Base-by-base conservation (phyloP, 2,329 filamentous ascomycete species). In the Trichoderma sp. region DNA sequence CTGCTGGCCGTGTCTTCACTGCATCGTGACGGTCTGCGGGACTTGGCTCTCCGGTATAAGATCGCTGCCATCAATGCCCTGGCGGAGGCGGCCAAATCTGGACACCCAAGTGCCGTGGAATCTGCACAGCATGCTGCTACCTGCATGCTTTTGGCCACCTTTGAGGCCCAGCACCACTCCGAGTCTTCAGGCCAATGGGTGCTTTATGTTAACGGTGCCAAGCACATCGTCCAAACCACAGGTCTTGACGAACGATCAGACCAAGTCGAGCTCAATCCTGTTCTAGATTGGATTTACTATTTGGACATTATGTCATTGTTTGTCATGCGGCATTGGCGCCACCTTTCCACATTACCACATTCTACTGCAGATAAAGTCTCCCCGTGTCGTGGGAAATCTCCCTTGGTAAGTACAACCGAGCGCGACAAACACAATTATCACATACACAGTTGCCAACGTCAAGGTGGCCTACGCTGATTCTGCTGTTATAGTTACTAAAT, bases 201-300 rank as follows among this genome's bases (percentile, higher is more conserved):
- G n/a, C 30, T 58, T 58, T 58, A 58, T 58, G 55, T 58, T 18
- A n/a, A 34, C n/a, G 21, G 32, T 58, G 55, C 55, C 32, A 58
- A 58, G 55, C 55, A 18, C 55, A 58, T 58, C 13, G 30, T 58
- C 32, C 55, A 58, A 34, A 26, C 55, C n/a, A 37, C 55, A 13
- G 55, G 55, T 16, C 55, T 58, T 58, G 55, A 58, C 55, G 11
- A 58, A 37, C 32, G 32, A 34, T 34, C 11, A 34, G 32, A 34
- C 13, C 32, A 34, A 34, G 32, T 13, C 3, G 32, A 34, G 32
- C 55, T 58, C n/a, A 58, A 26, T 18, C 30, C 55, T 58, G 5
- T 58, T 58, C 55, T 58, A 26, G 55, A 58, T 37, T 58, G 55
- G 55, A 58, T 58, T 26, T 58, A 58, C 55, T 58, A 58, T 26